Base-by-base conservation (phyloP, 352 stramenopile species). In the Sclerospora graminicola region DNA sequence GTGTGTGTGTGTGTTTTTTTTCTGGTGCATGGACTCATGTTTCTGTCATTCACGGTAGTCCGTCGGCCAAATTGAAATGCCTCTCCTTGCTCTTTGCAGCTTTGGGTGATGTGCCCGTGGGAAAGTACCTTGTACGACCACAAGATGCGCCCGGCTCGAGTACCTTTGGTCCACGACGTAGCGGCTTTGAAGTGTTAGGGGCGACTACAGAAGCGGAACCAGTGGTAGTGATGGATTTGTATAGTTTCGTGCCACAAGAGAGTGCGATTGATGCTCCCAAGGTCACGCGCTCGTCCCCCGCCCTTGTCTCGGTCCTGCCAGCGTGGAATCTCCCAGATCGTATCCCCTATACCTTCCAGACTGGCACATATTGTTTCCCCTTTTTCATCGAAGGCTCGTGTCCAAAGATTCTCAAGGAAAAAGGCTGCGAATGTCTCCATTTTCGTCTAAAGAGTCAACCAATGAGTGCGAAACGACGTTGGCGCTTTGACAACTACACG, bases 301-400 rank as follows among this genome's bases (percentile, higher is more conserved):
- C 32, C 21, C 21, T 13, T n/a, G 9, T 33, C 13, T 29, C 35
- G 8, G 41, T 51, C 11, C 27, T 76, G 15, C 75, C 72, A 8
- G 48, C 46, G 11, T 89, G 76, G 41, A 69, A 67, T 45, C 48
- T 76, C 8, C 37, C 35, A 0, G 40, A 72, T 19, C 63, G 66
- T 8, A 69, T 72, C 15, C 70, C 73, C 20, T 86, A 82, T 51
- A 82, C 66, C 4, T 84, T 58, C 27, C 61, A 59, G 11, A 81
- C 69, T 0, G 68, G 63, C 10, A 74, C 53, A 26, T 79, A 78
- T 48, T 88, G 76, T 21, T 8, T 42, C 4, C 41, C 60, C 5
- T 85, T 83, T 33, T 64, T 84, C 11, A 31, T 68, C 20, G 48
- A 69, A 9, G 66, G 57, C 2, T 15, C 62, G 2, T 88, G 76